These are phyloP conservation scores for Triticum dicoccoides DNA, from an alignment of 176 grass and related monocot genomes.

Conservation along the genomic window DNA sequence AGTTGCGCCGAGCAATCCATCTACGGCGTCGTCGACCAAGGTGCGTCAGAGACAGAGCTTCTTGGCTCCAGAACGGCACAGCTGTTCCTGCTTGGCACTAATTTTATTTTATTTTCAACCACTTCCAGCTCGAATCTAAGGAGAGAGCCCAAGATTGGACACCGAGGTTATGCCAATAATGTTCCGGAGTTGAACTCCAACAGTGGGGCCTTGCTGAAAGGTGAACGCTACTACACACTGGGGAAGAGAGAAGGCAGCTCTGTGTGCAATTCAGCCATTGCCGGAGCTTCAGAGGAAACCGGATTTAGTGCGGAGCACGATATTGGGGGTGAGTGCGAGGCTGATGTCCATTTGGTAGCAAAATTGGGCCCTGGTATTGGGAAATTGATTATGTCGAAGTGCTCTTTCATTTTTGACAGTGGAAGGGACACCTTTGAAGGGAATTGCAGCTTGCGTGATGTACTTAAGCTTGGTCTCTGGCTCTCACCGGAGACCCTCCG, in stretches of 20 bases:
- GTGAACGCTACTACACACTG: neutral
- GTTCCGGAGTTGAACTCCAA: neutral
- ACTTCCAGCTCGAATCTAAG: neutral
- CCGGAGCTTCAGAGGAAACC: neutral
- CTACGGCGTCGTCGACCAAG: constrained; percentile 1
- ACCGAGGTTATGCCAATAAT: neutral
- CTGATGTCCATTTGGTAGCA: neutral
- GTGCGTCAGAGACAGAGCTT: constrained; percentile 14
- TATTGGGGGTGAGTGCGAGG: neutral
- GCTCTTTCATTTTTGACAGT: constrained; percentile 46
- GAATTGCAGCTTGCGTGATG: constrained; percentile 46
- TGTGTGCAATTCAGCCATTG: neutral
- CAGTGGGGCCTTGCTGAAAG: neutral
- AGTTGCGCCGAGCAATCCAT: constrained; percentile 20
- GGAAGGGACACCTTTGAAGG: constrained; percentile 44
- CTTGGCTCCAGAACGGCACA: neutral
- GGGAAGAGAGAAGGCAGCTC: constrained; percentile 29
- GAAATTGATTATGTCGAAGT: constrained; percentile 46
- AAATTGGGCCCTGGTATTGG: constrained; percentile 46
- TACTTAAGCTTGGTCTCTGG: constrained; percentile 56
- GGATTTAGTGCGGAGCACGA: neutral
- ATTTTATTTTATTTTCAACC: neutral
- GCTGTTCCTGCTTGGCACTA: neutral
- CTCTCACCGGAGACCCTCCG: constrained; percentile 69
- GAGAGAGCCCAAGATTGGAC: neutral